Evolutionary conservation across 345 rosid genomes (phyloP).

Genomic region (Sonneratia alba): DNA sequence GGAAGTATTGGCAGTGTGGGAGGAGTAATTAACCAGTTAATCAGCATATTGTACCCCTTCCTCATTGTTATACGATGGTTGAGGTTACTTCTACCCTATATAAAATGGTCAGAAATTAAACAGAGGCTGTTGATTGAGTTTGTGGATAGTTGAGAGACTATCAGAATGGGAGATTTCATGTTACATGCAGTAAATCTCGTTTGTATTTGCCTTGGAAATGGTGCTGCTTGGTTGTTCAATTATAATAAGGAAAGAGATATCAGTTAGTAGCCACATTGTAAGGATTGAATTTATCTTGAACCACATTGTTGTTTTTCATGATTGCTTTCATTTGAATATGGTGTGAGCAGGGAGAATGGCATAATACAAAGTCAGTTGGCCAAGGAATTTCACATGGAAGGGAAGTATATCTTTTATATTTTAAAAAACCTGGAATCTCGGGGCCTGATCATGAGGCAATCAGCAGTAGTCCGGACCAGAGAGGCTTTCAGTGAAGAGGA

Average conservation of each 20-base stretch:
- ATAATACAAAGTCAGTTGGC: constrained; percentile 67
- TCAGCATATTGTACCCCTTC: too few relatives aligned
- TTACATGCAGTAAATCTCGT: not conserved
- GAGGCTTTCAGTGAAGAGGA: constrained; percentile 61
- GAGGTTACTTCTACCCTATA: too few relatives aligned
- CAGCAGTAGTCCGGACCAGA: constrained; percentile 63
- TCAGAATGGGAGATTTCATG: too few relatives aligned
- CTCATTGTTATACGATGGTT: too few relatives aligned
- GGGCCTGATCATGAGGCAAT: constrained; percentile 61
- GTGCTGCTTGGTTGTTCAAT: not conserved
- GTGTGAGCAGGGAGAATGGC: constrained; percentile 47
- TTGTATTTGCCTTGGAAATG: not conserved
- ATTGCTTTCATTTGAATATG: not conserved
- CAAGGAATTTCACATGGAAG: constrained; percentile 66
- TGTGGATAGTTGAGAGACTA: too few relatives aligned
- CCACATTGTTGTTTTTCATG: not conserved
- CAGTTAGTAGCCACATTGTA: not conserved
- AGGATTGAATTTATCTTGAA: not conserved
- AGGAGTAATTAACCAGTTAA: too few relatives aligned
- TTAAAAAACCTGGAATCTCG: constrained; percentile 65
- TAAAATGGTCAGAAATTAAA: too few relatives aligned
- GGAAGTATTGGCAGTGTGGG: too few relatives aligned
- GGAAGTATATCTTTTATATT: constrained; percentile 59
- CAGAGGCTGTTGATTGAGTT: too few relatives aligned
- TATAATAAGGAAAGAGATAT: not conserved